Evolutionary conservation across 148 eudicot genomes (phyloP), one percentile per base, ranked within the genome.

Genomic region (Tetragonia tetragonoides): DNA sequence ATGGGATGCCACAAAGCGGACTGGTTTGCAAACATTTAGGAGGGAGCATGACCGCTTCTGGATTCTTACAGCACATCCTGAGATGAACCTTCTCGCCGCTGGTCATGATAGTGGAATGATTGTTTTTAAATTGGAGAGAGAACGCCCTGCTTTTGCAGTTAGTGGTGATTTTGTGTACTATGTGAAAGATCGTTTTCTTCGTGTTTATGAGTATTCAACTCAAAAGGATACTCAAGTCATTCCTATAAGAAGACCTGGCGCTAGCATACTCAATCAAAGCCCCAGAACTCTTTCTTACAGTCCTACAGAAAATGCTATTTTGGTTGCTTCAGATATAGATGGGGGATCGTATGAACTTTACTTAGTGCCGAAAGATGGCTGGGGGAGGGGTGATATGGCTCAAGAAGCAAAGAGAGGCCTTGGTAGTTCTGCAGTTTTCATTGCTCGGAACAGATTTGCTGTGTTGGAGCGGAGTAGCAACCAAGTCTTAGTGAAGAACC

Each of bases 51-150:
- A 95, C 76, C 87, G 98, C 39, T 95, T 95, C 77, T 95, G 98
- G 98, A 95, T 95, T 78, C 93, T 95, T 56, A 76, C 90, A 39
- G 83, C 91, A 53, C 98, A 95, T 78, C 97, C 98, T 77, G 97
- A 95, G 86, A 90, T 95, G 97, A 95, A 95, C 81, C 92, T 95
- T 77, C 78, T 95, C 66, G 98, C 98, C 60, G 98, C 97, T 76
- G 98, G 98, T 65, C 98, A 95, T 81, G 98, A 95, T 64, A 92
- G 98, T 75, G 98, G 98, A 53, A 93, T 95, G 96, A 92, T 95
- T 70, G 98, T 95, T 14, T 95, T 95, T 77, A 95, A 95, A 88
- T 63, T 95, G 83, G 98, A 95, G 84, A 92, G 98, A 83, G 98
- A 94, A 71, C 90, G 98, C 38, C 98, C 98, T 38, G 98, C 98